A percentile compares a stretch with the other conserved stretches of the same genome.
These are phyloP conservation scores for Backusella macrospora DNA, from an alignment of 192 early-diverging fungal genomes.

Conservation along the genomic window DNA sequence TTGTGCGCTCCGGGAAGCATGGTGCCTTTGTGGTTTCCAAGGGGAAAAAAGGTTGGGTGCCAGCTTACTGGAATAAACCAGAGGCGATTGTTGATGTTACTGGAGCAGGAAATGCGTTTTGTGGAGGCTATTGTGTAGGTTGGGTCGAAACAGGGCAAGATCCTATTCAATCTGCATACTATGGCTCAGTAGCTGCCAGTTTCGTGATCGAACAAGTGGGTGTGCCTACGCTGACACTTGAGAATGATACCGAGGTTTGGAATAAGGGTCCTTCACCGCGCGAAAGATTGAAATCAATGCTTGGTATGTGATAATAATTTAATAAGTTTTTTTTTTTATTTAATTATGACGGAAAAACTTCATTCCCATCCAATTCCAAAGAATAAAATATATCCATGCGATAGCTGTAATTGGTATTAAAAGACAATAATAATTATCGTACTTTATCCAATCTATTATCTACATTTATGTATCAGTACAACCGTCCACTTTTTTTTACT, in stretches of 20 bases:
- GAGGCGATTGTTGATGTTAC: slow-evolving; percentile 41
- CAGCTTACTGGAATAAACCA: slow-evolving; percentile 41
- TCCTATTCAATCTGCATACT: slow-evolving; percentile 37
- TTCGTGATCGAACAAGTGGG: slow-evolving; percentile 49
- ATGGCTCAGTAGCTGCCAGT: slow-evolving; percentile 45
- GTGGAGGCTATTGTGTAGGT: slow-evolving; percentile 45
- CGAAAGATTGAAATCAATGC: slow-evolving; percentile 17
- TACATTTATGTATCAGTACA: slow-evolving; percentile 14
- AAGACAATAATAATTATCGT: slow-evolving; percentile 82
- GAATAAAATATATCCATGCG: slow-evolving; percentile 72
- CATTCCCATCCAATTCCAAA: slow-evolving; percentile 96
- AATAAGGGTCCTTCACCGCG: slow-evolving; percentile 23
- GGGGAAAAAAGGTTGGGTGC: slow-evolving; percentile 25
- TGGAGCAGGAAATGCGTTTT: slow-evolving; percentile 51
- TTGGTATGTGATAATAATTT: not conserved
- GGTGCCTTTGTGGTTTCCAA: slow-evolving; percentile 31
- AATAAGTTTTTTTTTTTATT: not conserved
- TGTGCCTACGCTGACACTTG: slow-evolving; percentile 28
- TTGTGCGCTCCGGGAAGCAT: slow-evolving; percentile 41
- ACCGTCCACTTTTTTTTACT: not conserved
- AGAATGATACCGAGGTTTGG: slow-evolving; percentile 26
- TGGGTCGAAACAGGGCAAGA: slow-evolving; percentile 37
- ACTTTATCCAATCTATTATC: slow-evolving; percentile 71
- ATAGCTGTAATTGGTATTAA: slow-evolving; percentile 80
- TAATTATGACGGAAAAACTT: slow-evolving; percentile 91